Evolutionary conservation across 2,329 filamentous ascomycete genomes (phyloP), one percentile per base, ranked within the genome.

Genomic region (Thelonectria blattea): DNA sequence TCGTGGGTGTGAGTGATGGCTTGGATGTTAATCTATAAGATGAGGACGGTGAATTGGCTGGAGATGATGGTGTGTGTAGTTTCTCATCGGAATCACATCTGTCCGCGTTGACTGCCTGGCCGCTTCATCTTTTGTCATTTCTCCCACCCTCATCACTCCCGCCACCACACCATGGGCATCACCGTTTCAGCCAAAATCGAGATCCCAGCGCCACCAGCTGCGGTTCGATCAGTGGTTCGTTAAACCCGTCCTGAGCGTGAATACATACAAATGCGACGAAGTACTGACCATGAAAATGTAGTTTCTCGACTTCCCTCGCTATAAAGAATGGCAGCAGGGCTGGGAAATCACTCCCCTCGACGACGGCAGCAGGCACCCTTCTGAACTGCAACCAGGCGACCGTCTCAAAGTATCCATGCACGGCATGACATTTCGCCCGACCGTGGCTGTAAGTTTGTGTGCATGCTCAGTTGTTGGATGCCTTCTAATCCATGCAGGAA

Each of bases 251-350:
- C 11, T 37, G 6, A 37, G 5, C 27, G 4, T 10, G 27, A 37
- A 5, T 14, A 3, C 15, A 11, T 10, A 5, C 34, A 15, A n/a
- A n/a, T n/a, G n/a, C n/a, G n/a, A n/a, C n/a, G n/a, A n/a, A n/a
- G n/a, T n/a, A n/a, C n/a, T n/a, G n/a, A n/a, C n/a, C n/a, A 7
- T 37, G 11, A 37, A 7, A 37, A 37, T 15, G 34, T 30, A 67
- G 65, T 67, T 67, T 10, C 45, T 67, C 1, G 52, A 62, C 22
- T 65, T 67, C 58, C 22, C 54, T 24, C 37, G 56, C 39, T 65
- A 62, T n/a, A 43, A 56, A 5, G n/a, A 65, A 27, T 65, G 65
- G 65, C 61, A 67, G 5, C 20, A 57, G 32, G 58, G 61, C 5
- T 65, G 65, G 63, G 45, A 62, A 1, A 56, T 67, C 8, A 15